Evolutionary conservation across 305 asterid genomes (phyloP).

Genomic region (Fraxinus greggii): DNA sequence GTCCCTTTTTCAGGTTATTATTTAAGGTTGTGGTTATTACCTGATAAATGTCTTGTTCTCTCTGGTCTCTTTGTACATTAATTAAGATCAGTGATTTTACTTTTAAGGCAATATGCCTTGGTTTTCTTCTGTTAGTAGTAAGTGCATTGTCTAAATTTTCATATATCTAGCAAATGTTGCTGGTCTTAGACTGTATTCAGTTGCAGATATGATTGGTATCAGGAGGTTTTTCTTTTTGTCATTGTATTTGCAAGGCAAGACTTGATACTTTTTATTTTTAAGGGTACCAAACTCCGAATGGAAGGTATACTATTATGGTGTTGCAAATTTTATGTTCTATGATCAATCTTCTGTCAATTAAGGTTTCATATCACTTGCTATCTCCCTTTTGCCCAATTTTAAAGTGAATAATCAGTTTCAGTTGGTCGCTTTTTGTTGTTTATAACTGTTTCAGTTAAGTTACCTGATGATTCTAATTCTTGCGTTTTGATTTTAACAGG

Average conservation of each 20-base stretch:
- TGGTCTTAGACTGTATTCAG: not conserved
- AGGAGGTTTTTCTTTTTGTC: not conserved
- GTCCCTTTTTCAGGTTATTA: not conserved
- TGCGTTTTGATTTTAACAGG: slow-evolving; percentile 44
- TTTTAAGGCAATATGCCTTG: not conserved
- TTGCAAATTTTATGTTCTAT: not conserved
- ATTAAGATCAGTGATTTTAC: not conserved
- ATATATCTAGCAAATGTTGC: not conserved
- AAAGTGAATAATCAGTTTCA: not conserved
- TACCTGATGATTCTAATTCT: not conserved
- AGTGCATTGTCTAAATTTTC: not conserved
- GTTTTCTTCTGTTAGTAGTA: not conserved
- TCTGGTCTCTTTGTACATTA: not conserved
- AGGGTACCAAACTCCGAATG: not conserved
- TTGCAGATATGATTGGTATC: slow-evolving; percentile 10
- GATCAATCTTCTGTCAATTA: not conserved
- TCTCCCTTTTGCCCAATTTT: not conserved
- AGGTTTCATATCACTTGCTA: not conserved
- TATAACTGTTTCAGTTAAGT: not conserved
- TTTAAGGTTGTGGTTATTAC: not conserved
- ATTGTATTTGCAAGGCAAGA: not conserved
- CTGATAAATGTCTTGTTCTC: not conserved
- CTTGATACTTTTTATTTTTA: not conserved
- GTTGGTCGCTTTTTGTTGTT: not conserved
- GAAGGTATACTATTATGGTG: not conserved